Evolutionary conservation across 129 eudicot species (phyloP).

Genomic region (Artemisia argyi): DNA sequence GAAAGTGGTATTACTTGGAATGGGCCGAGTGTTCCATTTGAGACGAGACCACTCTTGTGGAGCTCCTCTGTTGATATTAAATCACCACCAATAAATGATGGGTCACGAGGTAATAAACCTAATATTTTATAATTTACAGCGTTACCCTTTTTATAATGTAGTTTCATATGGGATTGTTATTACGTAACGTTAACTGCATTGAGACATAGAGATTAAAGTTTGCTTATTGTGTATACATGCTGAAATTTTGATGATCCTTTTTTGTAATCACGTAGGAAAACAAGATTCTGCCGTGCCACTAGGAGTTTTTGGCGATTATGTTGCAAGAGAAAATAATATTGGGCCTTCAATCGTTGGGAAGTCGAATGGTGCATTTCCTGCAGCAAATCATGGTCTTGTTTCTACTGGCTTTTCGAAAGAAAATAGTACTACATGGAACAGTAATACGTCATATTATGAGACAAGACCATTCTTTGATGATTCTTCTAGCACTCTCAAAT

Average conservation of each 20-base stretch:
- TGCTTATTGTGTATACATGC: background rate
- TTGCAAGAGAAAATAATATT: slow-evolving; percentile 36
- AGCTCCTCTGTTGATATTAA: no score
- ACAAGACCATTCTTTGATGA: slow-evolving; percentile 37
- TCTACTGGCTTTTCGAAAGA: slow-evolving; percentile 33
- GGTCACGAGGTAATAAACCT: slow-evolving; percentile 32
- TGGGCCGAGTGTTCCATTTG: no score
- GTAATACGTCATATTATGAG: slow-evolving; percentile 29
- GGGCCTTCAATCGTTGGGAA: slow-evolving; percentile 27
- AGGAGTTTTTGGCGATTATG: slow-evolving; percentile 12
- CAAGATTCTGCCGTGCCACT: slow-evolving; percentile 31
- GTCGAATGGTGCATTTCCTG: slow-evolving; percentile 27
- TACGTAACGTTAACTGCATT: background rate
- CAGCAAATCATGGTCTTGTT: slow-evolving; percentile 18
- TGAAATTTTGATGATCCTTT: background rate
- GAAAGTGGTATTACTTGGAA: no score
- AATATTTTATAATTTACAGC: background rate
- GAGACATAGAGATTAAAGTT: background rate
- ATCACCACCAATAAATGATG: slow-evolving; percentile 9
- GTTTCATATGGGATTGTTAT: background rate
- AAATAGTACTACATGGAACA: slow-evolving; percentile 22
- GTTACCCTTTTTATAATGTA: background rate
- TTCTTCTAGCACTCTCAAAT: slow-evolving; percentile 22
- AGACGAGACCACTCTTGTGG: no score
- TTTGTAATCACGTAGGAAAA: slow-evolving; percentile 23